phyloP scores from a whole-genome alignment of 768 basidiomycete species.

The Tephrocybe sp. region DNA sequence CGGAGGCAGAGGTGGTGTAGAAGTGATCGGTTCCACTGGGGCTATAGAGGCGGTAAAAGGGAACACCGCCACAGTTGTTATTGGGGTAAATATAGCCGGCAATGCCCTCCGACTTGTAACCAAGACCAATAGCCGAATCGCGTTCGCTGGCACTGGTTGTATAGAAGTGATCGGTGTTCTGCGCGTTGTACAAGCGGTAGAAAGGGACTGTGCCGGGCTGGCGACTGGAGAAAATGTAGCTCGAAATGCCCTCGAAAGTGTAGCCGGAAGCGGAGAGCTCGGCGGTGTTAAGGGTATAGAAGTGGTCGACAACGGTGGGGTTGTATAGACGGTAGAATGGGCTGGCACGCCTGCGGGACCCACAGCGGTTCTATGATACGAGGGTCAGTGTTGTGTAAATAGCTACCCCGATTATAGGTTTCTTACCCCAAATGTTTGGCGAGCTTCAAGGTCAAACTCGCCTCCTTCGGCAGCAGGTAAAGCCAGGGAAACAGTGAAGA shows the following conservation, averaged over 20 bases:
- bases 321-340: conserved; percentile 7
- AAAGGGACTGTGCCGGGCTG: conserved; percentile 16
- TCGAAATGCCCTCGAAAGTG: conserved; percentile 11
- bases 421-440: neutral
- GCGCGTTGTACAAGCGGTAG: conserved; percentile 20
- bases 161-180: conserved; percentile 20
- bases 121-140: conserved; percentile 8
- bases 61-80: conserved; percentile 7
- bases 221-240: conserved; percentile 9
- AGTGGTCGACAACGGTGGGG: conserved; percentile 8
- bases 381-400: neutral
- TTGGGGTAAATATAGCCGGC: conserved; percentile 19
- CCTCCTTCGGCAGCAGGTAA: neutral
- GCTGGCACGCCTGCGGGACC: neutral
- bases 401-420: neutral
- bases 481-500: neutral
- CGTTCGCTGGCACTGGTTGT: conserved; percentile 18
- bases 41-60: conserved; percentile 21
- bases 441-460: conserved; percentile 2
- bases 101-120: conserved; percentile 16
- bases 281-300: conserved; percentile 10
- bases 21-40: conserved; percentile 17
- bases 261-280: conserved; percentile 12
- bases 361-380: neutral
- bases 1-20: conserved; percentile 17